Base-by-base conservation (phyloP, 2,329 filamentous ascomycete species). In the Fusarium irregulare region DNA sequence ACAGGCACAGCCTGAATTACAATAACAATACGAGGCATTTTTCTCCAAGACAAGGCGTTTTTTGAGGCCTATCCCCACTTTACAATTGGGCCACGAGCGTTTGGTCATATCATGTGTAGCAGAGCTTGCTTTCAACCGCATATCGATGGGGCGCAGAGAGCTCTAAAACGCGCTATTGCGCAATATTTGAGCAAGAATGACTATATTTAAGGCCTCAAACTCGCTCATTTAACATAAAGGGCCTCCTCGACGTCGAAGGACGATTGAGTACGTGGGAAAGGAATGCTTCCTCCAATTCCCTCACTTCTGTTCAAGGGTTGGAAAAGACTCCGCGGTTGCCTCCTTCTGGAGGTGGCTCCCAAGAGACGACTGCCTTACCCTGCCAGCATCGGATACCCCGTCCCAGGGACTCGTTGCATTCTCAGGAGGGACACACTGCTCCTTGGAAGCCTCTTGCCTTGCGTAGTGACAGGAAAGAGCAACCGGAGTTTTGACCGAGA, bases 91-190 rank as follows among this genome's bases (percentile, higher is more conserved):
- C 3, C 11, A 34, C 0, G 7, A 7, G 3, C 2, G 5, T 12
- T 9, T 4, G 23, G 4, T 1, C 4, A 12, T 18, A 18, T 12
- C 20, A 12, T 18, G 2, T 16, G 4, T 3, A 34, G 30, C 16
- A 25, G 28, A 34, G 47, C 5, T 10, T 34, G 1, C 5, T 50
- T 34, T 13, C 8, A 34, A 12, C 11, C 16, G 23, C 20, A 12
- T 18, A 32, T 3, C 8, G 10, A 49, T 2, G 46, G 10, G 28
- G 27, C 20, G 16, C 14, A 32, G 14, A 18, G 10, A 12, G 0
- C 3, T 6, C 13, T 13, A 0, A 4, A 4, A 7, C 7, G n/a
- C 20, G n/a, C 3, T 0, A 2, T 2, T 16, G 34, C 7, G 9
- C 14, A 20, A 2, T 12, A 0, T 2, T 2, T 28, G 27, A 16